Percentiles rank a stretch among this genome's conserved stretches.
These are phyloP conservation scores for Hysterangium stoloniferum DNA, from an alignment of 768 basidiomycete species.

Conservation along the genomic window DNA sequence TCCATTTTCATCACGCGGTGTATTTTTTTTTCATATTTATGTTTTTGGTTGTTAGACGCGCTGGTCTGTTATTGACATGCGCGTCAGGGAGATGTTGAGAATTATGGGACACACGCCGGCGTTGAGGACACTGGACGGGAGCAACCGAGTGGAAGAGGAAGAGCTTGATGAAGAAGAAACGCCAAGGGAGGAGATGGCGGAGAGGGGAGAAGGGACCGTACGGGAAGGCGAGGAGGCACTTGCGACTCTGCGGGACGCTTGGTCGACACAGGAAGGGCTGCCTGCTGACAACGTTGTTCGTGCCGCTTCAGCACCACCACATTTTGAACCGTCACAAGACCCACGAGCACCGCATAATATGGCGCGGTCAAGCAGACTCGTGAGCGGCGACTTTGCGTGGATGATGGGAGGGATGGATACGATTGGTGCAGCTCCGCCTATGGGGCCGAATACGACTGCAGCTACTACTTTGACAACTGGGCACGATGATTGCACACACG, in stretches of 20 bases:
- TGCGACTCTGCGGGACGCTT: not conserved
- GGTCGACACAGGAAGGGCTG: not conserved
- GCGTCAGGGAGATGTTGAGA: conserved; percentile 1
- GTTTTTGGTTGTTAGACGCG: too few relatives aligned
- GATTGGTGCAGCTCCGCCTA: too few relatives aligned
- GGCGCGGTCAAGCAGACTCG: not conserved
- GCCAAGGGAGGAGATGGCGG: too few relatives aligned
- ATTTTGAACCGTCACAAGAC: not conserved
- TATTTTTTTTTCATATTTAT: too few relatives aligned
- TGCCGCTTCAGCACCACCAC: not conserved
- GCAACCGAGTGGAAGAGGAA: not conserved
- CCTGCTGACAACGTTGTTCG: not conserved
- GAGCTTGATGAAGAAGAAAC: not conserved
- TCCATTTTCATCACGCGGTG: not conserved
- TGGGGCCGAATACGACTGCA: too few relatives aligned
- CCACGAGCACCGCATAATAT: not conserved
- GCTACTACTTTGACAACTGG: too few relatives aligned
- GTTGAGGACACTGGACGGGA: not conserved
- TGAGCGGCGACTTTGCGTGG: conserved; percentile 1
- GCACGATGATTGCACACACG: too few relatives aligned
- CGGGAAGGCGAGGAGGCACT: not conserved
- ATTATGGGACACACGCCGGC: not conserved
- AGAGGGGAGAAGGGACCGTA: not conserved
- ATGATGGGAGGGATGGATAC: conserved; percentile 1
- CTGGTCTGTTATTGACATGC: not conserved